Percentiles rank a stretch among this genome's conserved stretches.
Conservation (phyloP, 768 basidiomycete species). For the Tylopilus cervinicoccineus region DNA sequence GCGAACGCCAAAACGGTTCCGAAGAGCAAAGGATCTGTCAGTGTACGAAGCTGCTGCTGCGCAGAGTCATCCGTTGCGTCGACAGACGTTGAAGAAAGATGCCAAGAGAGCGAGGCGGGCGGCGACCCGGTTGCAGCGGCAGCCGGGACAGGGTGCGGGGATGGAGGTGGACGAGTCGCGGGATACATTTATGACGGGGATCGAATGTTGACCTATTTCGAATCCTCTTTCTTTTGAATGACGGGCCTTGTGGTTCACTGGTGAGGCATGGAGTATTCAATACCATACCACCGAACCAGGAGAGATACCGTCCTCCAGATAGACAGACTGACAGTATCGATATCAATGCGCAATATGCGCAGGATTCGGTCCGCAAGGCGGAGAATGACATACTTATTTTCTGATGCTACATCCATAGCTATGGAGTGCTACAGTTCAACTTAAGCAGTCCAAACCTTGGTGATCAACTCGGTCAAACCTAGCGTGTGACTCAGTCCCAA, state of each 20-base stretch:
- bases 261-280: too few relatives aligned
- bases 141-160: conserved; percentile 4
- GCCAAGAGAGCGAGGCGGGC: conserved; percentile 60
- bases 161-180: conserved; percentile 30
- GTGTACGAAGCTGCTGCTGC: conserved; percentile 50
- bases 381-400: neutral
- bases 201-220: conserved; percentile 11
- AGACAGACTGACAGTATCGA: too few relatives aligned
- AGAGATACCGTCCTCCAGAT: too few relatives aligned
- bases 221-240: neutral
- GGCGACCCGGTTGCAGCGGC: conserved; percentile 29
- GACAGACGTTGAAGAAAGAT: conserved; percentile 58
- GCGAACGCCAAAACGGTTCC: conserved; percentile 53
- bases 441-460: conserved; percentile 79
- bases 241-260: too few relatives aligned
- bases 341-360: too few relatives aligned
- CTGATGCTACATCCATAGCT: neutral
- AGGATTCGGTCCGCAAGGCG: neutral
- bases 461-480: conserved; percentile 86
- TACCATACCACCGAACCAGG: too few relatives aligned
- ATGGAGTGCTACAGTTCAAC: neutral
- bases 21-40: conserved; percentile 52
- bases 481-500: neutral
- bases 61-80: conserved; percentile 44
- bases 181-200: conserved; percentile 23